Base-by-base conservation (phyloP, 2,329 filamentous ascomycete genomes). In the Cladosporium austrohemisphaericum region DNA sequence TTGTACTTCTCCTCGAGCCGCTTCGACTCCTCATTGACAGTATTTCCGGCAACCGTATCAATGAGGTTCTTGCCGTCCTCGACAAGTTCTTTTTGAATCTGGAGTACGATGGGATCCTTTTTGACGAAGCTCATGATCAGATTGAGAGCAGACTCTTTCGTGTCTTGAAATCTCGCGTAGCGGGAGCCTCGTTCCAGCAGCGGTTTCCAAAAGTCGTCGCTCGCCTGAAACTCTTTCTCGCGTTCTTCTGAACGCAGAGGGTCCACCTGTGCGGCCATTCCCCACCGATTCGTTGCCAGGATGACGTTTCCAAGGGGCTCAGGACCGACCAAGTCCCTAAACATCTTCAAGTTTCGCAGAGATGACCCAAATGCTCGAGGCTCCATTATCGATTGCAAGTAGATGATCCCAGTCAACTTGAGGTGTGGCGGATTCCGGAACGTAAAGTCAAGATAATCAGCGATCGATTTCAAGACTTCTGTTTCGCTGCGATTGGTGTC, bases 171-270 rank as follows among this genome's bases (percentile, higher is more conserved):
- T 5, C 57, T 49, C 7, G 33, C 44, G 36, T 59, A 45, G 6
- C 32, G 41, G 22, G 44, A 41, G 4, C 55, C 58, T 9, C 41
- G 20, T 5, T 48, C 26, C 3, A 60, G 37, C 58, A 60, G 58
- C 2, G 35, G 29, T 10, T 25, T 44, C 57, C 59, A 61, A 35
- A 59, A 56, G 1, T 52, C 41, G n/a, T 54, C 10, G 37, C 41
- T 22, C 44, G 28, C 4, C 62, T 52, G 41, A 62, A 51, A n/a
- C 31, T 32, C 52, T 63, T 59, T 25, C 60, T 55, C 47, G 37
- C 41, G 13, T 14, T n/a, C n/a, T n/a, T n/a, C n/a, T n/a, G n/a
- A n/a, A n/a, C n/a, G n/a, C n/a, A n/a, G n/a, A n/a, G n/a, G n/a
- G n/a, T n/a, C n/a, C n/a, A n/a, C n/a, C n/a, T n/a, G n/a, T n/a